A percentile compares a stretch with the other conserved stretches of the same genome.
These are phyloP conservation scores for Lycium ferocissimum DNA, from an alignment of 257 asterid species.

Conservation along the genomic window DNA sequence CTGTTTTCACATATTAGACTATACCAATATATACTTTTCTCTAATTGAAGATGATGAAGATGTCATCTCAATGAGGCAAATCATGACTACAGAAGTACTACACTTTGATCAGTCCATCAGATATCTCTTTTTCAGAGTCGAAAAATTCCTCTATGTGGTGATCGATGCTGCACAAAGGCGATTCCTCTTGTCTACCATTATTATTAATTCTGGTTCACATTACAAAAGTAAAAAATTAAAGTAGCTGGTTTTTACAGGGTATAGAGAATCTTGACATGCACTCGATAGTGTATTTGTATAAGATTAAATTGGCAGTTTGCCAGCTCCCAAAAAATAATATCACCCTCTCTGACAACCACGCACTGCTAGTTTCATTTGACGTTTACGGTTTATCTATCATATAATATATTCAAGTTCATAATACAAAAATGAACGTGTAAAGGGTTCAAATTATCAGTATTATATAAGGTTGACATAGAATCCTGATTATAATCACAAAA, in stretches of 20 bases:
- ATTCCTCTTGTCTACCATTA: constrained; percentile 29
- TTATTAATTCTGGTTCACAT: too few species aligned
- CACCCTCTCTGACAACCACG: constrained; percentile 20
- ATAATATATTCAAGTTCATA: background rate
- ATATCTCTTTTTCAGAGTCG: constrained; percentile 26
- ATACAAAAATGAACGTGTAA: background rate
- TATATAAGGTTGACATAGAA: too few species aligned
- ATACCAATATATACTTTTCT: background rate
- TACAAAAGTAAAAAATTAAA: background rate
- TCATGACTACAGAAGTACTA: background rate
- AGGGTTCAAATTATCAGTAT: background rate
- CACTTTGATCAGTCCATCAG: constrained; percentile 20
- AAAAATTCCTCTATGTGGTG: background rate
- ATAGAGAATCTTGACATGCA: constrained; percentile 11
- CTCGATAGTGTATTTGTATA: background rate
- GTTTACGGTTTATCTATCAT: background rate
- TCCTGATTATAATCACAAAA: too few species aligned
- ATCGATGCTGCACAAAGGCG: constrained; percentile 26
- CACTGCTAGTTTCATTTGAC: background rate
- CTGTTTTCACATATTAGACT: background rate
- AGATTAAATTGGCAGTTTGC: background rate
- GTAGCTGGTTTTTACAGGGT: background rate
- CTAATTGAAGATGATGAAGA: background rate
- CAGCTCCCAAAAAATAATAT: background rate
- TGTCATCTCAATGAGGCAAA: constrained; percentile 21